Evolutionary conservation across 371 early-diverging fungal species (phyloP), one percentile per base, ranked within the genome.

Genomic region (Mortierella sp.): DNA sequence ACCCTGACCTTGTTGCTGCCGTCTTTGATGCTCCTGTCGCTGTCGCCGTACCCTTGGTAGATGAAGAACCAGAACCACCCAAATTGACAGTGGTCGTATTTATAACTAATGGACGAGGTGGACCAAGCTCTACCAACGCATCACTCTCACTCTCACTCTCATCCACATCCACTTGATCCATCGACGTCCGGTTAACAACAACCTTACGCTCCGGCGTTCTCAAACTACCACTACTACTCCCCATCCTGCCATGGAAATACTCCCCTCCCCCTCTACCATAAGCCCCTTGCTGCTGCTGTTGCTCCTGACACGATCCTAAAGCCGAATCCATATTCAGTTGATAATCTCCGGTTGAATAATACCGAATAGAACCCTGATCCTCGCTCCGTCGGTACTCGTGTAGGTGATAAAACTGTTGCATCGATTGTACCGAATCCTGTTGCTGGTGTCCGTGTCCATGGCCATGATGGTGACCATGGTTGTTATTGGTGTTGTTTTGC

Each of bases 381-480:
- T 83, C 76, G 2, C 45, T 34, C 2, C 54, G 34, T 24, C 68
- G 60, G 58, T 63, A 52, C 14, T 24, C 24, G 21, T 80, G 76
- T 11, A 38, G 54, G 55, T 78, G 54, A 28, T 84, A 78, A 54
- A 80, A 80, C 75, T 84, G 84, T 55, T 84, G 81, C 76, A 84
- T 84, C 21, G 84, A 84, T 26, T 48, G 72, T n/a, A 81, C 84
- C 57, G 81, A 81, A 14, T 84, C 79, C 16, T 73, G 78, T 19
- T 81, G 84, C 10, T 75, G 78, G 60, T 80, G 84, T 28, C 70
- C 52, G 50, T 50, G 50, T 16, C 50, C 50, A 13, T 50, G 50
- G 0, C 50, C 14, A 14, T 50, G 42, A 52, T 65, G 13, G 19
- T 70, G 55, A 11, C 24, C 8, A 26, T n/a, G 0, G 38, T 42